phyloP scores from a whole-genome alignment of 495 filamentous ascomycete species.

The Massariosphaeria phaeospora region DNA sequence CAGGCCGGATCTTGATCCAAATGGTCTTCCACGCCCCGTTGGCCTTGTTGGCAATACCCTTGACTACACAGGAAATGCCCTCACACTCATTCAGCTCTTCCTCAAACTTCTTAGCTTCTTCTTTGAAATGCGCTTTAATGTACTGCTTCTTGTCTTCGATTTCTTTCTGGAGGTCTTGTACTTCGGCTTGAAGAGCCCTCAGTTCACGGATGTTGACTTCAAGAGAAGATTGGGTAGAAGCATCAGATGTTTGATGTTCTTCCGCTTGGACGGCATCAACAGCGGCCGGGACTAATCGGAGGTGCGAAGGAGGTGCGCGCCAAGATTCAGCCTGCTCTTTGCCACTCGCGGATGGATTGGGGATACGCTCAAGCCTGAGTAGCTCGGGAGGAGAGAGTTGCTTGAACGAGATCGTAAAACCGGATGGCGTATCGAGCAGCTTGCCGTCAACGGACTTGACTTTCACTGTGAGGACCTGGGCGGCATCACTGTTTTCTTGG shows the following conservation, averaged over 20 bases:
- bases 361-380: constrained; percentile 24
- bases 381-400: constrained; percentile 31
- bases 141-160: constrained; percentile 33
- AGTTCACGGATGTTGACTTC: constrained; percentile 37
- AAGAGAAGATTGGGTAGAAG: constrained; percentile 6
- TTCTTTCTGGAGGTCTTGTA: constrained; percentile 27
- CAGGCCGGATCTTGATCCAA: constrained; percentile 19
- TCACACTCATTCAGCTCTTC: constrained; percentile 40
- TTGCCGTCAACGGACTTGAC: constrained; percentile 32
- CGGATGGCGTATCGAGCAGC: constrained; percentile 22
- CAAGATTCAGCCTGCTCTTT: constrained; percentile 23
- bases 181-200: constrained; percentile 31
- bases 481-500: constrained; percentile 15
- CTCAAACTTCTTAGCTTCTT: constrained; percentile 29
- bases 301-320: constrained; percentile 30
- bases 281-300: constrained; percentile 15
- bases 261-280: neutral
- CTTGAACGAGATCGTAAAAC: constrained; percentile 35
- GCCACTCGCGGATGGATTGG: constrained; percentile 14
- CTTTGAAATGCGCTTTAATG: constrained; percentile 26
- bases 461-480: constrained; percentile 30
- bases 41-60: constrained; percentile 30
- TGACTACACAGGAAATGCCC: constrained; percentile 36
- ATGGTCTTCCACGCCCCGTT: constrained; percentile 29
- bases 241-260: neutral